phyloP scores from a whole-genome alignment of 495 filamentous ascomycete species.

The Aspergillus sparsus region DNA sequence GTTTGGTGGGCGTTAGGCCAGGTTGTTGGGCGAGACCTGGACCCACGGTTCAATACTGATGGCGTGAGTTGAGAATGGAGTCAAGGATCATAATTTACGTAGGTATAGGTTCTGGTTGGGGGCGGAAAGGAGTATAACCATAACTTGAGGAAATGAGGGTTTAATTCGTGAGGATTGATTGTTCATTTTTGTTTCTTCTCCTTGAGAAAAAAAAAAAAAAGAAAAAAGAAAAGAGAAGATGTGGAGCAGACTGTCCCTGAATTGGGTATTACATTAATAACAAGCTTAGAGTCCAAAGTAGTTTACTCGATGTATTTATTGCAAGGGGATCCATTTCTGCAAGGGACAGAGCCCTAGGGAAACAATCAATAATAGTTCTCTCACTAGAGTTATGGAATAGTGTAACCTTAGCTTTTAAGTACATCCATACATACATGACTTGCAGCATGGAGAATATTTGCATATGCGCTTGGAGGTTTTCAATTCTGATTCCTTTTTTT shows the following conservation, averaged over 20 bases:
- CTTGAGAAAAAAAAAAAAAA: too few species aligned
- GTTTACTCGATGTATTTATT: too few species aligned
- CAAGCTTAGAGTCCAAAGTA: neutral
- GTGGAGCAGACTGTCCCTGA: neutral
- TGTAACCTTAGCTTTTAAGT: neutral
- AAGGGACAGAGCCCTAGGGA: neutral
- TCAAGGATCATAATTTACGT: neutral
- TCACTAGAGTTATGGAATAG: neutral
- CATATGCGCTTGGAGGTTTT: neutral
- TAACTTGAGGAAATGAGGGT: too few species aligned
- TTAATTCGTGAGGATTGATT: too few species aligned
- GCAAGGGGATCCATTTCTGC: neutral
- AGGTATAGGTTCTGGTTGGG: too few species aligned
- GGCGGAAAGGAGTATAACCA: slow-evolving; percentile 1
- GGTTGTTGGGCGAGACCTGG: neutral
- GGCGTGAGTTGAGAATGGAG: neutral
- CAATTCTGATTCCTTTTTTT: neutral
- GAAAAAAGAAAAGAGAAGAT: too few species aligned
- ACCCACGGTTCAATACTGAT: neutral
- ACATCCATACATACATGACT: neutral
- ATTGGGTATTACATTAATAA: neutral
- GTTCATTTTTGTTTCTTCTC: too few species aligned
- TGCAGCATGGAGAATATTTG: neutral
- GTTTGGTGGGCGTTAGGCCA: neutral
- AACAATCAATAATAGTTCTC: slow-evolving; percentile 1